Base-by-base conservation (phyloP, 768 basidiomycete species). In the Phlegmacium glaucopus region DNA sequence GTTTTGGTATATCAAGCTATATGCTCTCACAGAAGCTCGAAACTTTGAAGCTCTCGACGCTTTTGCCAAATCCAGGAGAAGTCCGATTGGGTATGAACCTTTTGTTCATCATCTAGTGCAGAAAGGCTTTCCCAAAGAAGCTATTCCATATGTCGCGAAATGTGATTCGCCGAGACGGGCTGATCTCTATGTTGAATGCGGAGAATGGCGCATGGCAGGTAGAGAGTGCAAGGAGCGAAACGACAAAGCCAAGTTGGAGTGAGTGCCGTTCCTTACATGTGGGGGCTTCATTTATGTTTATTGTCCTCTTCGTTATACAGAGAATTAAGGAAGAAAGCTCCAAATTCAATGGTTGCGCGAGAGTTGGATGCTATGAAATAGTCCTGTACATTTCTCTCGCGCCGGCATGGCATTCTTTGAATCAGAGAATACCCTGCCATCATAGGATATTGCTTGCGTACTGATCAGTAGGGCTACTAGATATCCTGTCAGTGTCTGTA, bases 21-120 rank as follows among this genome's bases (percentile, higher is more conserved):
- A 90, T 44, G 88, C 93, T 0, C 67, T 98, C 46, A 85, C 86
- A 9, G 75, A 77, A n/a, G 71, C 79, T 16, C 75, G 82, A 49
- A 92, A 96, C 64, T 98, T 94, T 64, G 89, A 94, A 28, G 83
- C 78, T 2, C 75, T 98, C 11, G 93, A 97, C 40, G 62, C 76
- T 0, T 95, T 99, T 61, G 82, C 93, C 1, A 87, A 84, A 56
- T 87, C 86, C 29, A 94, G 82, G 66, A 80, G 91, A 55, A 92
- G 88, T 64, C 94, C 95, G 4, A 97, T 98, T 48, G 95, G 96
- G 1, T 98, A 95, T 60, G 94, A 97, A 61, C 78, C 87, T 0
- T 93, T 93, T 61, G 92, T 94, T 18, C 80, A 75, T 30, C 83
- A 90, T 54, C 76, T 96, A 30, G 78, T 90, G 25, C 75, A 81